phyloP scores from a whole-genome alignment of 2,329 filamentous ascomycete species.

The Cercospora canescens region DNA sequence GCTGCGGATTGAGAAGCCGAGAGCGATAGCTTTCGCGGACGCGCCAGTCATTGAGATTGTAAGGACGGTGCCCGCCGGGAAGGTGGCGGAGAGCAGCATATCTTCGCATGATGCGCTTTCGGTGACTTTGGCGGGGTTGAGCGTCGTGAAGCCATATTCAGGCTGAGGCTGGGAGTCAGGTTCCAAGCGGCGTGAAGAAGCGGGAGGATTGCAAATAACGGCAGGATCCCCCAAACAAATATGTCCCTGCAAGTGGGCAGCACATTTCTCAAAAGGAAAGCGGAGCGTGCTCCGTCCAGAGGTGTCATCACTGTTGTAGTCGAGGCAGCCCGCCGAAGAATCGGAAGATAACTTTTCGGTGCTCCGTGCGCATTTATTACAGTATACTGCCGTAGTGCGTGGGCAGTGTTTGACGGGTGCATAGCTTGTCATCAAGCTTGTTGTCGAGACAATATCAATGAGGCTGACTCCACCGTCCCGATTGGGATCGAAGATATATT shows the following conservation, averaged over 20 bases:
- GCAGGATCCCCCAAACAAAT: not conserved
- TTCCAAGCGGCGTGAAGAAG: not conserved
- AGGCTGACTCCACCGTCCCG: not conserved
- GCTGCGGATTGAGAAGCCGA: constrained; percentile 69
- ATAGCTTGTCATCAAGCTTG: not conserved
- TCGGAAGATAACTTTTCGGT: not conserved
- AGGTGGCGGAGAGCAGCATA: not conserved
- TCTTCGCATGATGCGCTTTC: not conserved
- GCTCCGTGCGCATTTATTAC: not conserved
- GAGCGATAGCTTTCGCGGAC: constrained; percentile 71
- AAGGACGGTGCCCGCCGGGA: constrained; percentile 15
- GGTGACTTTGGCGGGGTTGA: constrained; percentile 8
- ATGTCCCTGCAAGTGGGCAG: not conserved
- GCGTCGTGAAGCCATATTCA: constrained; percentile 24
- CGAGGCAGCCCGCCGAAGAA: not conserved
- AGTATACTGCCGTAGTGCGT: not conserved
- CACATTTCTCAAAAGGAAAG: not conserved
- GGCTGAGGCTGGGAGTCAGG: not conserved
- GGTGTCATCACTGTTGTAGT: not conserved
- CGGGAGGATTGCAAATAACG: not conserved
- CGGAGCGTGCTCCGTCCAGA: not conserved
- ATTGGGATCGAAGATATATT: not conserved
- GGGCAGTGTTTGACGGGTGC: not conserved
- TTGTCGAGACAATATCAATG: not conserved
- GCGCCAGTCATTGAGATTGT: constrained; percentile 66